Evolutionary conservation across 257 asterid species (phyloP), one percentile per base, ranked within the genome.

Genomic region (Fraxinus anomala): DNA sequence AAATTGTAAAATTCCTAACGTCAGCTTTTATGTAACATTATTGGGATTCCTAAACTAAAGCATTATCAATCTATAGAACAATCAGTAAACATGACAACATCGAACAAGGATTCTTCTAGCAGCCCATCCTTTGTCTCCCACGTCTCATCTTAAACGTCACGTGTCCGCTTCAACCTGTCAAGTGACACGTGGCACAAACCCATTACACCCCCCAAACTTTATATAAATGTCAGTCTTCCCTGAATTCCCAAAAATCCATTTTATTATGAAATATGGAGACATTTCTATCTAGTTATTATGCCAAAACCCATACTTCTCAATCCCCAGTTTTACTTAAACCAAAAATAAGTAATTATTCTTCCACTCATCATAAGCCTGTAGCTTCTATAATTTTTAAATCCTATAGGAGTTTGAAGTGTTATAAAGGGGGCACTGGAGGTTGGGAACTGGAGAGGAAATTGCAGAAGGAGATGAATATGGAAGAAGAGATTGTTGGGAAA

Each of bases 401-500:
- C 67, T 9, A 0, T 1, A 2, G 49, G 34, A 24, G 4, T 37
- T 72, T 6, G 70, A 77, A 80, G 68, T 90, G 97, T 37, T 83
- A 30, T 24, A 73, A 78, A 66, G 80, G 80, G 54, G 84, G 71
- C 30, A 70, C 85, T 26, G 36, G 0, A 24, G 74, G 54, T n/a
- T 59, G 84, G 11, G 82, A 76, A 40, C 11, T 59, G 33, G 89
- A 66, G 61, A 81, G 56, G 73, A 65, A 47, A 6, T 59, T 80
- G 6, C 81, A 73, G 72, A 73, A 78, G 73, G 76, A 78, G 72
- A 34, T 80, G 37, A 70, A 70, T 6, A 44, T 56, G 23, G 90
- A 82, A 49, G 91, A 86, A 21, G 96, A 83, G 24, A 26, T 86
- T 83, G 75, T 75, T 42, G 79, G 68, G 69, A 24, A 26, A 44